These are phyloP conservation scores for Penicillium sp. DNA, from an alignment of 2,329 filamentous ascomycete species.

Conservation along the genomic window DNA sequence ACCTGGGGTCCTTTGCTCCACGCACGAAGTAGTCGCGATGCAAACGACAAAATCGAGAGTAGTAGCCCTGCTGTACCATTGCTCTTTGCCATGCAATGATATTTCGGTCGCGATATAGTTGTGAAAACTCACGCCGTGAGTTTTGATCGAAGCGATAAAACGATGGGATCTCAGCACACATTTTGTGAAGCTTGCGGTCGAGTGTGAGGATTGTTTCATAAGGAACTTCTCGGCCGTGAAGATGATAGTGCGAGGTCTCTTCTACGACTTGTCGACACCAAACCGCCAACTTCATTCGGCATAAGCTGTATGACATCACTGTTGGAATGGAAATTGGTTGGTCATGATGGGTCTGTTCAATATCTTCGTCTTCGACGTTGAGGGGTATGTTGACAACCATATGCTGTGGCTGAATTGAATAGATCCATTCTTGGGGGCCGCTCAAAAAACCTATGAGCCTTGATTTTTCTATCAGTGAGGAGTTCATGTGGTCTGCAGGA, in stretches of 20 bases:
- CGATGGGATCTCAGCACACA: constrained; percentile 32
- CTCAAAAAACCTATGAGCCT: constrained; percentile 45
- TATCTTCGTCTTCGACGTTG: constrained; percentile 45
- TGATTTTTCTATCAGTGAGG: background rate
- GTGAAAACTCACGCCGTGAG: constrained; percentile 26
- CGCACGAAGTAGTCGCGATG: constrained; percentile 44
- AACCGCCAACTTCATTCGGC: constrained; percentile 44
- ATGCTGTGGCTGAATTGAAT: constrained; percentile 44
- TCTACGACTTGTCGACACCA: constrained; percentile 46
- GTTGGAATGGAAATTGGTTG: constrained; percentile 41
- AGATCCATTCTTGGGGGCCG: constrained; percentile 48
- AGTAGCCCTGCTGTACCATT: constrained; percentile 37
- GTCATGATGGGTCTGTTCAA: constrained; percentile 24
- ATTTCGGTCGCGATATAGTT: constrained; percentile 32
- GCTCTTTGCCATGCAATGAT: constrained; percentile 38
- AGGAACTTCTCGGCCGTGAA: constrained; percentile 28
- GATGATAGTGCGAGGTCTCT: constrained; percentile 27
- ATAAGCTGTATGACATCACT: constrained; percentile 48
- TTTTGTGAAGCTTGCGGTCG: constrained; percentile 36
- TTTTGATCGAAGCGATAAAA: constrained; percentile 41
- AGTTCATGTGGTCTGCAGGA: background rate
- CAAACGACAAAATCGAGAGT: constrained; percentile 40
- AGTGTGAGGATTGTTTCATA: constrained; percentile 43
- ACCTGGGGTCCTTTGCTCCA: constrained; percentile 35
- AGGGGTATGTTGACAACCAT: constrained; percentile 44